phyloP scores from a whole-genome alignment of 257 asterid genomes.

The Salvia hispanica region DNA sequence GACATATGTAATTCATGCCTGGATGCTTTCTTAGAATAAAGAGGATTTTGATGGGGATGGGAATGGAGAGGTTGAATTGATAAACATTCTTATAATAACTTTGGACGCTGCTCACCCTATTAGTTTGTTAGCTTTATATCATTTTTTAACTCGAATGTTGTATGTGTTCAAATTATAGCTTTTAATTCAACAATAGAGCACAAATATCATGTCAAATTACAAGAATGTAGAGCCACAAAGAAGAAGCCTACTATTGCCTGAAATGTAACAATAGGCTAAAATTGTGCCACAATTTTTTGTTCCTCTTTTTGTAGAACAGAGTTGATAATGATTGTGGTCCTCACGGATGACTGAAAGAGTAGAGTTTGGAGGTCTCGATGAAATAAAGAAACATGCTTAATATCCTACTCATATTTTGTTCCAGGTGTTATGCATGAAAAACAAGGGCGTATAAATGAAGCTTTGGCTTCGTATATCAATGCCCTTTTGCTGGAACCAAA shows the following conservation, averaged over 20 bases:
- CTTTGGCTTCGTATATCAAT: conserved; percentile 64
- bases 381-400: conserved; percentile 15
- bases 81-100: no score
- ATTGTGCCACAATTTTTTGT: neutral
- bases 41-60: no score
- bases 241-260: neutral
- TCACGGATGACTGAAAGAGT: neutral
- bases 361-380: neutral
- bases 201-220: no score
- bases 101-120: neutral
- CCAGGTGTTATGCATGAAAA: conserved; percentile 76
- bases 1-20: neutral
- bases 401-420: conserved; percentile 12
- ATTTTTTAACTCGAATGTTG: neutral
- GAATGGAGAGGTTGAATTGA: no score
- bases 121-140: neutral
- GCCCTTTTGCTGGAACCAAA: conserved; percentile 80
- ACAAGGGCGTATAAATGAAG: conserved; percentile 59
- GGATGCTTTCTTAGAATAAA: no score
- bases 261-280: neutral
- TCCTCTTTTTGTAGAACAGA: neutral
- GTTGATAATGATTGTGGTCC: neutral
- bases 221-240: no score
- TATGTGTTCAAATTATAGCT: neutral
- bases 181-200: neutral